Conservation (phyloP, 805 yeast genomes). For the Cyberlindnera galapagoensis region DNA sequence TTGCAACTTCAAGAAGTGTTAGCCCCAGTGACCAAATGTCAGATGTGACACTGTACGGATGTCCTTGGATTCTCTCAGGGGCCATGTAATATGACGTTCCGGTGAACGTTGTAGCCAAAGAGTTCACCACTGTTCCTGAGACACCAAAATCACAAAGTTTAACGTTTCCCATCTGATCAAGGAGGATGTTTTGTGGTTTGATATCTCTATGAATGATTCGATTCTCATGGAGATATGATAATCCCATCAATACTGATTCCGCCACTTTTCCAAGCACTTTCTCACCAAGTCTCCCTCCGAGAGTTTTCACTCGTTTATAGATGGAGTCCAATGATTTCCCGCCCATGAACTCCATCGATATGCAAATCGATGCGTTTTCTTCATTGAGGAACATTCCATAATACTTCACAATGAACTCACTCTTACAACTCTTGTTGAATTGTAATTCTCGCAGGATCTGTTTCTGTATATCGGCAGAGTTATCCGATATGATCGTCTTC, state of each 20-base stretch:
- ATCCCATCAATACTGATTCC: conserved; percentile 75
- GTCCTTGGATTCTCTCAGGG: conserved; percentile 94
- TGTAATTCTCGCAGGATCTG: conserved; percentile 89
- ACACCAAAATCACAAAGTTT: conserved; percentile 97
- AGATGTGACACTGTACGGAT: conserved; percentile 89
- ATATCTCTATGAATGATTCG: conserved; percentile 92
- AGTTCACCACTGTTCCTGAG: conserved; percentile 92
- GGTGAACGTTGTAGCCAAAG: conserved; percentile 92
- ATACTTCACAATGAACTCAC: conserved; percentile 83
- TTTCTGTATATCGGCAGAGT: conserved; percentile 77
- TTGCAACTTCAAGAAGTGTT: conserved; percentile 88
- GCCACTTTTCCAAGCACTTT: conserved; percentile 89
- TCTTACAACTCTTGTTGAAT: conserved; percentile 75
- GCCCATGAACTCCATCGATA: conserved; percentile 97
- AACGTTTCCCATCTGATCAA: conserved; percentile 72
- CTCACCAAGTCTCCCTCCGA: conserved; percentile 88
- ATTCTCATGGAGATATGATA: conserved; percentile 82
- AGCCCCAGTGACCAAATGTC: conserved; percentile 97
- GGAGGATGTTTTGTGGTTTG: conserved; percentile 87
- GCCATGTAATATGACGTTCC: conserved; percentile 99
- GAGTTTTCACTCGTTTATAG: conserved; percentile 64
- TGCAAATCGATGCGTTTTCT: conserved; percentile 73
- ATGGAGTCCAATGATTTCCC: conserved; percentile 88
- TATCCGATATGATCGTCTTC: conserved; percentile 44
- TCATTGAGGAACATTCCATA: conserved; percentile 87